These are phyloP conservation scores for Colletotrichum liriopes DNA, from an alignment of 2,329 filamentous ascomycete genomes.

Conservation along the genomic window DNA sequence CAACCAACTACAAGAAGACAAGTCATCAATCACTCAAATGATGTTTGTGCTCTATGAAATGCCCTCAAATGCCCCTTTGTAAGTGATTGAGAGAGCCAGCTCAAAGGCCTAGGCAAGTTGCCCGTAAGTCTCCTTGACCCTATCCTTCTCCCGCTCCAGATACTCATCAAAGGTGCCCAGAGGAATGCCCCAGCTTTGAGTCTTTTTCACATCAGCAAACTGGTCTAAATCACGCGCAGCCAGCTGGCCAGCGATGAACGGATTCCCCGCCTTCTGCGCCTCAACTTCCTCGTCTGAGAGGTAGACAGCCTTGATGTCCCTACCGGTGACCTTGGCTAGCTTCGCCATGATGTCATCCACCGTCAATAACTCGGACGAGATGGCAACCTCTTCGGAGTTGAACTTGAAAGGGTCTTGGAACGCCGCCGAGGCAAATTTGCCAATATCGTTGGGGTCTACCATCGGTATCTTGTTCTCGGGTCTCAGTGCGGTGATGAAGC, in stretches of 20 bases:
- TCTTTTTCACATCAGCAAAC: slow-evolving; percentile 54
- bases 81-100: background rate
- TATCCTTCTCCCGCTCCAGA: slow-evolving; percentile 56
- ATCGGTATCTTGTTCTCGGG: slow-evolving; percentile 57
- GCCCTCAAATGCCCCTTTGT: background rate
- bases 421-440: slow-evolving; percentile 59
- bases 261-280: slow-evolving; percentile 52
- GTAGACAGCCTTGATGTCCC: slow-evolving; percentile 55
- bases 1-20: slow-evolving; percentile 16
- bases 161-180: slow-evolving; percentile 62
- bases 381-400: slow-evolving; percentile 54
- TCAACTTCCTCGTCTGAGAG: slow-evolving; percentile 60
- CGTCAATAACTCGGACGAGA: slow-evolving; percentile 59
- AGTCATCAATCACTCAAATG: background rate
- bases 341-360: slow-evolving; percentile 54
- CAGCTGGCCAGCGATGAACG: slow-evolving; percentile 57
- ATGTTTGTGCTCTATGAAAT: background rate
- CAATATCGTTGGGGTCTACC: slow-evolving; percentile 65
- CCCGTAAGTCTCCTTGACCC: slow-evolving; percentile 49
- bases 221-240: slow-evolving; percentile 53
- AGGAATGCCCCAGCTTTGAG: slow-evolving; percentile 56
- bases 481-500: slow-evolving; percentile 55
- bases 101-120: slow-evolving; percentile 15
- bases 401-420: slow-evolving; percentile 60
- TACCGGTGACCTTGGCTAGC: slow-evolving; percentile 53